These are phyloP conservation scores for Onygenales sp. DNA, from an alignment of 2,329 filamentous ascomycete genomes.

Conservation along the genomic window DNA sequence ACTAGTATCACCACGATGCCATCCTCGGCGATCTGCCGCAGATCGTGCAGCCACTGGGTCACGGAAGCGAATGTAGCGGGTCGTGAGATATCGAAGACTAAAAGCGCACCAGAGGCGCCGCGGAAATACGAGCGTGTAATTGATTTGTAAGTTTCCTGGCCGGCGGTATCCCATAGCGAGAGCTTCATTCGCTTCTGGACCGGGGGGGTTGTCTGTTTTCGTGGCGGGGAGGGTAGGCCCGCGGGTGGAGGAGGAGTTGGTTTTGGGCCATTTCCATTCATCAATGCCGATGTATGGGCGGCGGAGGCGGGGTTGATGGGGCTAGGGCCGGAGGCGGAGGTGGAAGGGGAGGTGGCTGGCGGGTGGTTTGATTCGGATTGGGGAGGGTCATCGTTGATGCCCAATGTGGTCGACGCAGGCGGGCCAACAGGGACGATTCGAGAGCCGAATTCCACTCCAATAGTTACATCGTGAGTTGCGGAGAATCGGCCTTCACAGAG, in stretches of 20 bases:
- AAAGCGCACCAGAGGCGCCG: conserved; percentile 64
- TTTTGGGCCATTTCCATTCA: conserved; percentile 6
- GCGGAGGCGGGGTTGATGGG: conserved; percentile 4
- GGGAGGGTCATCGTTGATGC: conserved; percentile 37
- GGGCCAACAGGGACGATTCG: conserved; percentile 86
- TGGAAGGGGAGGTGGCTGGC: conserved; percentile 3
- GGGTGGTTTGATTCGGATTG: background rate
- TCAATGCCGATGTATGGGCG: conserved; percentile 1
- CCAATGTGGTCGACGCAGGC: conserved; percentile 55
- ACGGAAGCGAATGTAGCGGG: conserved; percentile 77
- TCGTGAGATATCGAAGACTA: conserved; percentile 92
- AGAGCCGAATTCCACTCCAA: conserved; percentile 92
- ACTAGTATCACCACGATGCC: conserved; percentile 92
- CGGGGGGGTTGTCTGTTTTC: conserved; percentile 25
- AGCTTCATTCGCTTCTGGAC: conserved; percentile 76
- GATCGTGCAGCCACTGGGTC: conserved; percentile 86
- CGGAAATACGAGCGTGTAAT: conserved; percentile 92
- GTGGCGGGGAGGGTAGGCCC: conserved; percentile 27
- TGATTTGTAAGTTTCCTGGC: conserved; percentile 94
- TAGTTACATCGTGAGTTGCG: conserved; percentile 90
- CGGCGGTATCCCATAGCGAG: conserved; percentile 89
- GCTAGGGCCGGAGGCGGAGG: conserved; percentile 2
- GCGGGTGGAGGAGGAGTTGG: conserved; percentile 13
- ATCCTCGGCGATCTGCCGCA: conserved; percentile 89
- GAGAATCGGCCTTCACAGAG: conserved; percentile 96